Evolutionary conservation across 192 early-diverging fungal species (phyloP), one percentile per base, ranked within the genome.

Genomic region (Coemansia sp.): DNA sequence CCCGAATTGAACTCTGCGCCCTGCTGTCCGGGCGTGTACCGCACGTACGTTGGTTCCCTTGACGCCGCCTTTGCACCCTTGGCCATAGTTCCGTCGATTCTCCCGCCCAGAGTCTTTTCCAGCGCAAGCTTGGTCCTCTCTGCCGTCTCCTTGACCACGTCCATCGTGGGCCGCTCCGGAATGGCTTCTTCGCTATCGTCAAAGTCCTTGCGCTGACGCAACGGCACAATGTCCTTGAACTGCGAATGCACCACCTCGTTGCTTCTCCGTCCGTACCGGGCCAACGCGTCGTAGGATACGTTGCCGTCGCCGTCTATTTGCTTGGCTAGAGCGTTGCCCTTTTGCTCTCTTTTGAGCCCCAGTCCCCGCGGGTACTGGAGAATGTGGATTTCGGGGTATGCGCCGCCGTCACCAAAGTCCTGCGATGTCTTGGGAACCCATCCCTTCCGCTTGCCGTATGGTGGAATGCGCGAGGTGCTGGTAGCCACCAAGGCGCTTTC

Each of bases 401-500:
- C 94, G 35, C 97, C 97, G 36, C 97, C 97, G 81, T 95, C 93
- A 61, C 92, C 95, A 88, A 91, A 99, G 71, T 99, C 95, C 52
- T 89, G 86, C 23, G 82, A 70, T 15, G 85, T 87, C 63, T 88
- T 86, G 62, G 96, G 96, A 59, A 87, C 86, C 78, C 87, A 98
- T 36, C 86, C 89, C 45, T 81, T 41, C 49, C 96, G 89, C 52
- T 89, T 69, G 14, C 96, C 92, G 61, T 96, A 94, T 20, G 89
- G 84, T 6, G 96, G 96, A 50, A 81, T 70, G 35, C 23, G 54
- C 1, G 43, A 52, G 7, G 32, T 56, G 23, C 25, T 20, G 22
- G 69, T 23, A 0, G 19, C 48, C 3, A 19, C 60, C 19, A 38
- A 36, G 35, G 59, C 45, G 0, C 25, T 32, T 10, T 57, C 40